phyloP scores from a whole-genome alignment of 352 stramenopile genomes.

The Paralagenidium karlingii region DNA sequence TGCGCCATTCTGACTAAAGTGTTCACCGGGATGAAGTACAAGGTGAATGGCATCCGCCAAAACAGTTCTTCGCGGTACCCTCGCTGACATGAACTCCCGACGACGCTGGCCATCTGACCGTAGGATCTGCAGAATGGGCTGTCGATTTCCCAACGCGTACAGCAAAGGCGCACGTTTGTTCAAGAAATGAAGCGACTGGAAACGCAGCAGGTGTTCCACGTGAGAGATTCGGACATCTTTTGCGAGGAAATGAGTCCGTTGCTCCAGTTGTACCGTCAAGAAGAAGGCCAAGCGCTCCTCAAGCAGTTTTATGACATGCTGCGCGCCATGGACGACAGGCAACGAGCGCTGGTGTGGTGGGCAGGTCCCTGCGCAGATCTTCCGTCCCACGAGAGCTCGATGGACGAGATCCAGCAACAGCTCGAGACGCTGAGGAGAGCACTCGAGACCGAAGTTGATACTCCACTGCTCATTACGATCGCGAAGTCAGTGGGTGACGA shows the following conservation, averaged over 20 bases:
- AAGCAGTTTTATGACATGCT: background rate
- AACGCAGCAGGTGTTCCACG: slow-evolving; percentile 3
- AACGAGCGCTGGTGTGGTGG: slow-evolving; percentile 22
- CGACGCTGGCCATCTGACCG: background rate
- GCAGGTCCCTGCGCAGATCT: slow-evolving; percentile 48
- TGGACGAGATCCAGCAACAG: slow-evolving; percentile 27
- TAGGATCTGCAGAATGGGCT: background rate
- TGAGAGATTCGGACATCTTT: background rate
- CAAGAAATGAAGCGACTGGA: slow-evolving; percentile 20
- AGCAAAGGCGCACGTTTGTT: slow-evolving; percentile 17
- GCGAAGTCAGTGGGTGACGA: slow-evolving; percentile 65
- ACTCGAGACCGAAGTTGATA: slow-evolving; percentile 8
- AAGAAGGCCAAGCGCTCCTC: background rate
- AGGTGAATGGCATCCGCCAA: no score
- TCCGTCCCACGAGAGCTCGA: slow-evolving; percentile 42
- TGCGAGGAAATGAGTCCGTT: slow-evolving; percentile 6
- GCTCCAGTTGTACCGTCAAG: slow-evolving; percentile 14
- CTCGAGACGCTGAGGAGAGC: slow-evolving; percentile 18
- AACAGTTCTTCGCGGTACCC: background rate
- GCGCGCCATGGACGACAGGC: slow-evolving; percentile 6
- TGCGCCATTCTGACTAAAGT: slow-evolving; percentile 13
- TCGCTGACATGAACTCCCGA: background rate
- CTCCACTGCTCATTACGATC: slow-evolving; percentile 67
- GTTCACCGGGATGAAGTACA: slow-evolving; percentile 29
- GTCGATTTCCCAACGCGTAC: slow-evolving; percentile 13